These are phyloP conservation scores for Hirsutella rhossiliensis DNA, from an alignment of 2,329 filamentous ascomycete species.

Conservation along the genomic window DNA sequence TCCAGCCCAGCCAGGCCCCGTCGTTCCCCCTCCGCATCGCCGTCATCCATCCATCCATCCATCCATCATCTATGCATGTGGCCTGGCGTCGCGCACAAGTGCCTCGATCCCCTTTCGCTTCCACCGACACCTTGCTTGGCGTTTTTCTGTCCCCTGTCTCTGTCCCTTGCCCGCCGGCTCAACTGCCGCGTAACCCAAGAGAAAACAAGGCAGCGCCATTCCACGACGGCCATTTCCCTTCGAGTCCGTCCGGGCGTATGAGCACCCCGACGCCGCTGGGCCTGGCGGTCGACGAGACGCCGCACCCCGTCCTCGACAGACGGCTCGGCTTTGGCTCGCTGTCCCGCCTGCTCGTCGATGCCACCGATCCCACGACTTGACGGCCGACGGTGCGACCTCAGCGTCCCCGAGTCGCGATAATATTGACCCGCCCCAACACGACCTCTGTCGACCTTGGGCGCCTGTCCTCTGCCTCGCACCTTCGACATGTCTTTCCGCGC, in stretches of 20 bases:
- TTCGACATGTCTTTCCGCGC: conserved; percentile 51
- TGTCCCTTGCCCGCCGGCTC: too few relatives aligned
- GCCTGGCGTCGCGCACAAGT: neutral
- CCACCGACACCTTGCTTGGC: neutral
- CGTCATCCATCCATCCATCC: neutral
- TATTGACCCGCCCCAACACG: conserved; percentile 6
- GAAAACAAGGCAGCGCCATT: neutral
- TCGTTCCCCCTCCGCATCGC: neutral
- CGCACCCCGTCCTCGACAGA: neutral
- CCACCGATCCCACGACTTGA: neutral
- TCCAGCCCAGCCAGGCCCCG: neutral
- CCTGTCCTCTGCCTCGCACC: neutral
- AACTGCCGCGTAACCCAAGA: too few relatives aligned
- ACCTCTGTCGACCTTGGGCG: neutral
- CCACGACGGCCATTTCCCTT: neutral
- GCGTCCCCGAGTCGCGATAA: conserved; percentile 4
- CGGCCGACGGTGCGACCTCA: neutral
- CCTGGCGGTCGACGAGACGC: neutral
- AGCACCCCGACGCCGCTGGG: neutral
- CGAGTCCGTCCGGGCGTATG: neutral
- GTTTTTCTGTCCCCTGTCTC: neutral
- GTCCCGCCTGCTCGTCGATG: neutral
- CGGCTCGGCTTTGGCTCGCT: neutral
- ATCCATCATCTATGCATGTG: neutral
- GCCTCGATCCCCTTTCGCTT: neutral